These are phyloP conservation scores for Paragyromitra xinjiangensis DNA, from an alignment of 495 filamentous ascomycete genomes.

Conservation along the genomic window DNA sequence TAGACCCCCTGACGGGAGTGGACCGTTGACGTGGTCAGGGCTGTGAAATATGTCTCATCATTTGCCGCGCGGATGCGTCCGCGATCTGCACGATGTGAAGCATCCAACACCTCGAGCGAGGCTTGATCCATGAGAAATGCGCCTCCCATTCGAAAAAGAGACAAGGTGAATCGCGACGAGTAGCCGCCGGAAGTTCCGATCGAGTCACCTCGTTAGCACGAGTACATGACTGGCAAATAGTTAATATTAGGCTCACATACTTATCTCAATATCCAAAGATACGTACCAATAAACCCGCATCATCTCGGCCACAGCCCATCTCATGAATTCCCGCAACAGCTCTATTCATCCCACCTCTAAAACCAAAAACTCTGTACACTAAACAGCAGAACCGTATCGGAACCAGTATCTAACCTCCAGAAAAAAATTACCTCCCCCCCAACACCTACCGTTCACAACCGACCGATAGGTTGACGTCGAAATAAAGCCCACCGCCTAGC, in stretches of 20 bases:
- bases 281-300: background rate
- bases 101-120: background rate
- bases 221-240: background rate
- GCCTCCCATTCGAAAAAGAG: background rate
- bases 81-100: background rate
- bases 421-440: background rate
- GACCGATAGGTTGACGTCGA: slow-evolving; percentile 8
- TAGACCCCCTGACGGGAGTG: background rate
- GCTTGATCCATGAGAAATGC: background rate
- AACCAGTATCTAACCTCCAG: background rate
- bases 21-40: slow-evolving; percentile 15
- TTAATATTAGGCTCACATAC: background rate
- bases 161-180: background rate
- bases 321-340: background rate
- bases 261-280: background rate
- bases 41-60: background rate
- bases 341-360: background rate
- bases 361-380: too few species aligned
- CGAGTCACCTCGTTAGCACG: background rate
- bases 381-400: too few species aligned
- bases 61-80: slow-evolving; percentile 24
- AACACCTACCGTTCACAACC: background rate
- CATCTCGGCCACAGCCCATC: background rate
- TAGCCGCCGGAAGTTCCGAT: background rate
- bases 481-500: background rate